Evolutionary conservation across 306 rosid genomes (phyloP).

Genomic region (Rosa chinensis): DNA sequence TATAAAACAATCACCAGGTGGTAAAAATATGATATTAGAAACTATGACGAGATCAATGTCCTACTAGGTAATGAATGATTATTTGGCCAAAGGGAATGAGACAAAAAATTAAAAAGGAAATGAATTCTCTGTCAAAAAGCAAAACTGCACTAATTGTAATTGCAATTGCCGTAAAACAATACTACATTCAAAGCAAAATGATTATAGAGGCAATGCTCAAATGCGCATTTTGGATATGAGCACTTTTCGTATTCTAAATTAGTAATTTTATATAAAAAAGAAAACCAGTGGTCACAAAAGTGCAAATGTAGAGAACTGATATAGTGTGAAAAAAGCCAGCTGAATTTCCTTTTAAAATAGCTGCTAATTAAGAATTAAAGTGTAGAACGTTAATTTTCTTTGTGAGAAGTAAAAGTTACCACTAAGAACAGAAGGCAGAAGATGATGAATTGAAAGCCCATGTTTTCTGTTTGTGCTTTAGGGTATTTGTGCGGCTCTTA

Average conservation of each 20-base stretch:
- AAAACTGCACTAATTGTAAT: no score
- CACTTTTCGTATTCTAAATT: background rate
- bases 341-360: background rate
- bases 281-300: background rate
- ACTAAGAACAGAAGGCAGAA: background rate
- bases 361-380: background rate
- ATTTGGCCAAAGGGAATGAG: no score
- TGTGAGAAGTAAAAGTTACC: background rate
- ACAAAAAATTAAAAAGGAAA: no score
- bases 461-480: background rate
- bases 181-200: no score
- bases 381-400: background rate
- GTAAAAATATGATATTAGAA: no score
- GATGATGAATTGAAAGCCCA: conserved; percentile 12
- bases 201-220: background rate
- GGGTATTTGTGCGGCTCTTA: background rate
- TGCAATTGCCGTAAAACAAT: no score
- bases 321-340: background rate
- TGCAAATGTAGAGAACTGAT: background rate
- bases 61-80: no score
- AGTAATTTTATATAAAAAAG: no score
- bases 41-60: no score
- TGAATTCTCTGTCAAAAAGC: no score
- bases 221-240: background rate
- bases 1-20: no score